Evolutionary conservation across 768 basidiomycete species (phyloP), one percentile per base, ranked within the genome.

Genomic region (Boletus reticulatus): DNA sequence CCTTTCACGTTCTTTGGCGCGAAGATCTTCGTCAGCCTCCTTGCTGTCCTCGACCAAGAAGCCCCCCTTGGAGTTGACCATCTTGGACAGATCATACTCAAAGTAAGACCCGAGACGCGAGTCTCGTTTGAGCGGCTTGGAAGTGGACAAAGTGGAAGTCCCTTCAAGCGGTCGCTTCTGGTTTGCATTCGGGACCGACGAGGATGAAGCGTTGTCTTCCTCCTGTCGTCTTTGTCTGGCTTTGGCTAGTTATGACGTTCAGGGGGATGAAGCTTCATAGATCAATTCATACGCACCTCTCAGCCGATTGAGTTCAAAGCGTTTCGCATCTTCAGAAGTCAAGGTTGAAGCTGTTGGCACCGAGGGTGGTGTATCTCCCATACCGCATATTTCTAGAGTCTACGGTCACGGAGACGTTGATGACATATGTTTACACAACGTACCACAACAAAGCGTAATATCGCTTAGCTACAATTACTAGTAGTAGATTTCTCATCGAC

Each of bases 41-140:
- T 85, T 84, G n/a, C 84, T 86, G 43, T 96, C 94, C 59, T 96
- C 92, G 6, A 96, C 79, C 65, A 99, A 73, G 72, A 98, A 99
- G 1, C 97, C 97, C 48, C 96, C 97, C 69, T 94, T 90, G 9
- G 94, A 88, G 70, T 99, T 98, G 66, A 94, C 88, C 86, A 98
- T 91, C 78, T 97, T 98, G 13, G 90, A 90, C 14, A 98, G 73
- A 70, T 98, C 95, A 83, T 97, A 98, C 61, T 98, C 96, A 61
- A 96, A 96, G 75, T 98, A 98, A 46, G 84, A 91, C 27, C 93
- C 96, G 12, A 94, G 76, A 34, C 90, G 82, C 13, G 86, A 81
- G 62, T 94, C 90, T 8, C 88, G 83, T 65, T 83, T 83, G 52
- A 93, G 74, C 2, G 70, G 70, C 51, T 76, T 79, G 52, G 78